phyloP scores from a whole-genome alignment of 768 basidiomycete genomes.

The Termitomyces bulborhizus region DNA sequence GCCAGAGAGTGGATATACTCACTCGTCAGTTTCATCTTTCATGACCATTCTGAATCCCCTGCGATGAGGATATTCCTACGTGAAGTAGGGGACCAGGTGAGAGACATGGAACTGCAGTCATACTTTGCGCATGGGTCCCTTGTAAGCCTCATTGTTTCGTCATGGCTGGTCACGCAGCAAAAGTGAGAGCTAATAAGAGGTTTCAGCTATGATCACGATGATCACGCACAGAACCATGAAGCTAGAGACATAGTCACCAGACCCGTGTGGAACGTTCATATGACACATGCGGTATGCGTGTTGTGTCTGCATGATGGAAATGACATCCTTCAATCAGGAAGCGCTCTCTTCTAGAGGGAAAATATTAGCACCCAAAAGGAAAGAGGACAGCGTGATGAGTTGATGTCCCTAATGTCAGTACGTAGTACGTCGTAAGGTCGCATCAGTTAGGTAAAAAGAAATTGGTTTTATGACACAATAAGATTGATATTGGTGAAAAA shows the following conservation, averaged over 20 bases:
- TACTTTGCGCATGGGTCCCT: background rate
- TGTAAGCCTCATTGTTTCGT: constrained; percentile 8
- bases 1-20: background rate
- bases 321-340: background rate
- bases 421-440: too few relatives aligned
- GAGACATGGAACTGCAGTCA: background rate
- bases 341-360: background rate
- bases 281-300: constrained; percentile 11
- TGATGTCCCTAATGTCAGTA: too few relatives aligned
- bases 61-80: too few relatives aligned
- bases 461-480: too few relatives aligned
- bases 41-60: background rate
- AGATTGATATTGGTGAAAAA: background rate
- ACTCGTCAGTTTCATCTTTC: background rate
- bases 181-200: background rate
- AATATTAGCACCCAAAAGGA: background rate
- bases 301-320: background rate
- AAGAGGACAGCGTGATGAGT: background rate
- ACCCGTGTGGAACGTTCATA: constrained; percentile 1
- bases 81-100: background rate
- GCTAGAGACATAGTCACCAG: background rate
- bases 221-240: background rate
- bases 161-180: constrained; percentile 7
- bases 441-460: background rate
- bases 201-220: background rate